These are phyloP conservation scores for Guadua angustifolia DNA, from an alignment of 176 grass and related monocot genomes.

Conservation along the genomic window DNA sequence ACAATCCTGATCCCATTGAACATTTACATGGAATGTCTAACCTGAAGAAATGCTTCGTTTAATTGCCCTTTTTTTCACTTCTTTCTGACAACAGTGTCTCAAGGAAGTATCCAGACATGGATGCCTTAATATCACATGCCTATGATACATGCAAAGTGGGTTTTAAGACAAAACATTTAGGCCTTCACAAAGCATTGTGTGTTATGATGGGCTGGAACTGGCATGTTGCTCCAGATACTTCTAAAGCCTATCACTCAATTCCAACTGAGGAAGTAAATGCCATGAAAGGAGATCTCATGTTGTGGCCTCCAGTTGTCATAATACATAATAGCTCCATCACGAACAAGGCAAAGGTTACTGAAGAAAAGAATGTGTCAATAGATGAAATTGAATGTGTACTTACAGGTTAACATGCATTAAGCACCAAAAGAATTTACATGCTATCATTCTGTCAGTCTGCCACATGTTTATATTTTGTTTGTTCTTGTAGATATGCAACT, in stretches of 20 bases:
- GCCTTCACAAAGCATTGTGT: slow-evolving; percentile 89
- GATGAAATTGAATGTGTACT: slow-evolving; percentile 70
- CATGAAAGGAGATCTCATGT: slow-evolving; percentile 72
- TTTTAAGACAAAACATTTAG: slow-evolving; percentile 80
- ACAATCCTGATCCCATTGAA: slow-evolving; percentile 34
- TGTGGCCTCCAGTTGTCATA: slow-evolving; percentile 92
- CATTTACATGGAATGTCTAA: slow-evolving; percentile 37
- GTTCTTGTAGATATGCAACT: neutral
- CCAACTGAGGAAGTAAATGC: slow-evolving; percentile 63
- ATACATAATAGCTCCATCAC: slow-evolving; percentile 63
- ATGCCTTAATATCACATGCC: slow-evolving; percentile 68
- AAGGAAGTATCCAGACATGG: slow-evolving; percentile 69
- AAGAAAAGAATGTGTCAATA: slow-evolving; percentile 53
- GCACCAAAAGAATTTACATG: slow-evolving; percentile 17
- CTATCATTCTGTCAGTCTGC: slow-evolving; percentile 3
- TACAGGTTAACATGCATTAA: slow-evolving; percentile 61
- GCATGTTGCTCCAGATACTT: slow-evolving; percentile 72
- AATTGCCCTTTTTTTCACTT: slow-evolving; percentile 42
- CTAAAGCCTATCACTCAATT: slow-evolving; percentile 61
- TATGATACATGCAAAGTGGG: slow-evolving; percentile 67
- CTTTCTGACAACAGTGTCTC: slow-evolving; percentile 56
- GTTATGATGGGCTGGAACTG: slow-evolving; percentile 96
- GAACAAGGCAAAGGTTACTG: slow-evolving; percentile 34
- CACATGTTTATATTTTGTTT: slow-evolving; percentile 27
- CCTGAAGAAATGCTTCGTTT: slow-evolving; percentile 49